A percentile compares a stretch with the other conserved stretches of the same genome.
These are phyloP conservation scores for Dryadomyces quercivorus DNA, from an alignment of 2,329 filamentous ascomycete genomes.

Conservation along the genomic window DNA sequence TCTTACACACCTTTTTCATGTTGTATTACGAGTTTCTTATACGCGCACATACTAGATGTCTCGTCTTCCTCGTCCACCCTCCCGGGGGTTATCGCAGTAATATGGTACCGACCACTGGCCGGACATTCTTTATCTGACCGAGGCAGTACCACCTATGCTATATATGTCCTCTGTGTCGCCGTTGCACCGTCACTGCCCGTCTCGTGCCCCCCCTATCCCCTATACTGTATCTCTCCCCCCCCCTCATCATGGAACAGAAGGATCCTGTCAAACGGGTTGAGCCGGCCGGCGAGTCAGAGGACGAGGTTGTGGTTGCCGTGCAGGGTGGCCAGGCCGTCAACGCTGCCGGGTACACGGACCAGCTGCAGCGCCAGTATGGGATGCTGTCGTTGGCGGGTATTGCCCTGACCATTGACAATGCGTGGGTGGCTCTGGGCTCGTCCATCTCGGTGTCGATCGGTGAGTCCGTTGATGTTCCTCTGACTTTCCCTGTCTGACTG, in stretches of 20 bases:
- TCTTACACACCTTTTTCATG: background rate
- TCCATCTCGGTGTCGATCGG: conserved; percentile 42
- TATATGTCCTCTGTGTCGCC: background rate
- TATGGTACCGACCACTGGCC: background rate
- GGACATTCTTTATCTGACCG: background rate
- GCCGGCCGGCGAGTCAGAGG: conserved; percentile 10
- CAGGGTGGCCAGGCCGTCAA: conserved; percentile 38
- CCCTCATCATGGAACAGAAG: background rate
- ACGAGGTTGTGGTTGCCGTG: conserved; percentile 22
- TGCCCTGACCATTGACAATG: conserved; percentile 51
- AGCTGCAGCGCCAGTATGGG: conserved; percentile 50
- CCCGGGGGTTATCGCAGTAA: background rate
- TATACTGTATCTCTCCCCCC: background rate
- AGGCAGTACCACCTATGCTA: background rate
- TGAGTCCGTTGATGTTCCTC: conserved; percentile 15
- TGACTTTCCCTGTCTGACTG: background rate
- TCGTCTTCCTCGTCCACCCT: background rate
- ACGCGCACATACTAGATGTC: too few relatives aligned
- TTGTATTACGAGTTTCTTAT: background rate
- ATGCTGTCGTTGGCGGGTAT: conserved; percentile 46
- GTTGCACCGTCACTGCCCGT: background rate
- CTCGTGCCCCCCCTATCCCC: background rate
- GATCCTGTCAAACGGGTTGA: conserved; percentile 8
- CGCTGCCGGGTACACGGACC: conserved; percentile 50
- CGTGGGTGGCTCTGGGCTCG: conserved; percentile 52